phyloP scores from a whole-genome alignment of 2,329 filamentous ascomycete species.

The Neospermospora avenae region DNA sequence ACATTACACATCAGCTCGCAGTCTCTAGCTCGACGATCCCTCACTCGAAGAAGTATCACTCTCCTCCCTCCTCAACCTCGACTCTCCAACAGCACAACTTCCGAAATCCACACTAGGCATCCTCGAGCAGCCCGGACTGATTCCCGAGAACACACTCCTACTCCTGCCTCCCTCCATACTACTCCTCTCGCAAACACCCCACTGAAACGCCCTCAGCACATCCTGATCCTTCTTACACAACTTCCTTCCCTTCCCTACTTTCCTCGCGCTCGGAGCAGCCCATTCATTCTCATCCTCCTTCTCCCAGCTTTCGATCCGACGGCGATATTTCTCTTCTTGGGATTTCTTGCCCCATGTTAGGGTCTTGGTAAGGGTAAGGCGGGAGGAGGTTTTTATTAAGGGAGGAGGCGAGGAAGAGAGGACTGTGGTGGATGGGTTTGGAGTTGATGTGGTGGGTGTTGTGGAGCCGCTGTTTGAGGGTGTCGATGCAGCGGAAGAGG shows the following conservation, averaged over 20 bases:
- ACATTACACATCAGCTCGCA: background rate
- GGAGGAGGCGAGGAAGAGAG: background rate
- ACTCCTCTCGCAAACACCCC: conserved; percentile 1
- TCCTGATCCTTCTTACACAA: conserved; percentile 22
- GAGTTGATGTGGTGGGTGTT: background rate
- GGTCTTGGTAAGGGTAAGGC: conserved; percentile 10
- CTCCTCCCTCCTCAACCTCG: background rate
- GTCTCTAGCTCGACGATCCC: background rate
- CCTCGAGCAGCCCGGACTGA: conserved; percentile 21
- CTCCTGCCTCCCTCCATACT: conserved; percentile 7
- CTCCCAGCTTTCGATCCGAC: conserved; percentile 21
- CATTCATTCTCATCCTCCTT: conserved; percentile 21
- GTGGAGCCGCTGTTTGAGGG: conserved; percentile 5
- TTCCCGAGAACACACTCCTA: conserved; percentile 13
- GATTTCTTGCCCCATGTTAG: conserved; percentile 11
- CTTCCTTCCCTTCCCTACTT: background rate
- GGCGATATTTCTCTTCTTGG: conserved; percentile 7
- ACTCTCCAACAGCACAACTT: background rate
- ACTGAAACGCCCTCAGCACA: conserved; percentile 21
- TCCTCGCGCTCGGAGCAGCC: conserved; percentile 10
- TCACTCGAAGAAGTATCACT: conserved; percentile 3
- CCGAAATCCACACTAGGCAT: conserved; percentile 15
- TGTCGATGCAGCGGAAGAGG: conserved; percentile 4
- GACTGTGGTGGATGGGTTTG: conserved; percentile 1
- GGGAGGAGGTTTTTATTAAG: conserved; percentile 8